phyloP scores from a whole-genome alignment of 352 stramenopile species.

The Pythium sp. region DNA sequence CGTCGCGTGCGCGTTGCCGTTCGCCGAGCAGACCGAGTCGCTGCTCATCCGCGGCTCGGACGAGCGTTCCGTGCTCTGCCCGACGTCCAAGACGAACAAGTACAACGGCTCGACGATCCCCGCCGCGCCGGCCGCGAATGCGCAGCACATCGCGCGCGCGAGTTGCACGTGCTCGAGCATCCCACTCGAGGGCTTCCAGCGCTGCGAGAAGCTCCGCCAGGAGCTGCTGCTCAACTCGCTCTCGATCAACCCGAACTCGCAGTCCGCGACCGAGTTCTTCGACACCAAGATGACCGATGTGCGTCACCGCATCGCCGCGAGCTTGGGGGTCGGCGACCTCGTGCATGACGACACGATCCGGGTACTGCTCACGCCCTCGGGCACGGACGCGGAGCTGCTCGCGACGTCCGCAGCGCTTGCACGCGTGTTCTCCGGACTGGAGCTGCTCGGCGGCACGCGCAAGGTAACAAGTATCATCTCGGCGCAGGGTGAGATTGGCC shows the following conservation, averaged over 20 bases:
- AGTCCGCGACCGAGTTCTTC: constrained; percentile 63
- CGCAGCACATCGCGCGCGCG: constrained; percentile 58
- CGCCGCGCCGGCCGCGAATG: constrained; percentile 24
- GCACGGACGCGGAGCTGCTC: constrained; percentile 84
- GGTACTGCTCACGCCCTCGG: constrained; percentile 77
- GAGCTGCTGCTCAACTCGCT: constrained; percentile 76
- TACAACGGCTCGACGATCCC: constrained; percentile 83
- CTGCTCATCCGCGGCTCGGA: constrained; percentile 82
- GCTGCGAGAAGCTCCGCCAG: constrained; percentile 64
- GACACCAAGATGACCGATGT: constrained; percentile 61
- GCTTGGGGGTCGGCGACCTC: constrained; percentile 49
- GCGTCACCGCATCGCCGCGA: constrained; percentile 53
- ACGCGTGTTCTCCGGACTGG: constrained; percentile 50
- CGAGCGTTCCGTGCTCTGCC: constrained; percentile 75
- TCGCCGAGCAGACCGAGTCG: constrained; percentile 83
- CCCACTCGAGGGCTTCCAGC: constrained; percentile 55
- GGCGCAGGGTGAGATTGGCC: constrained; percentile 81
- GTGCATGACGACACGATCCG: constrained; percentile 50
- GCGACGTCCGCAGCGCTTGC: constrained; percentile 69
- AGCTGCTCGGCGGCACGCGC: constrained; percentile 27
- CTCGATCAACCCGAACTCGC: constrained; percentile 79
- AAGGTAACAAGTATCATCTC: constrained; percentile 84
- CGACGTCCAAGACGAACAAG: constrained; percentile 83
- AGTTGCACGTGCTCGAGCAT: constrained; percentile 88
- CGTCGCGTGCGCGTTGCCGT: constrained; percentile 66